Percentiles rank a stretch among this genome's conserved stretches.
phyloP scores from a whole-genome alignment of 306 rosid genomes.

The Potentilla sterilis region DNA sequence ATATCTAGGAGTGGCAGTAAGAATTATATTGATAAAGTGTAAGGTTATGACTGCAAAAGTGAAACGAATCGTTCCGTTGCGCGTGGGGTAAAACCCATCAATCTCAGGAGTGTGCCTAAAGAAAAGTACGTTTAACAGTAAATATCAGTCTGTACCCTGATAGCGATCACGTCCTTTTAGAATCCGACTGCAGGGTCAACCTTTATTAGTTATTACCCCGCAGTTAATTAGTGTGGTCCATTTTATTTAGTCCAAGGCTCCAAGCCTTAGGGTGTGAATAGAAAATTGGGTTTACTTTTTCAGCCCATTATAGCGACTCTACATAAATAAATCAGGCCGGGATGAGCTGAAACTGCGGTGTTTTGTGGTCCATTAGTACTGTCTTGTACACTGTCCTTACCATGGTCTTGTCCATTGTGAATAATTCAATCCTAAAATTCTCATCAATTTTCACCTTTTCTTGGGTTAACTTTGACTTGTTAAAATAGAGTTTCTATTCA shows the following conservation, averaged over 20 bases:
- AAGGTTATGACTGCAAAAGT: not conserved
- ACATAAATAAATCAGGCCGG: not conserved
- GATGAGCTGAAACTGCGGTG: not conserved
- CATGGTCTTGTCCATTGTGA: not conserved
- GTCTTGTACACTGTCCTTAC: not conserved
- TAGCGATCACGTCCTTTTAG: not conserved
- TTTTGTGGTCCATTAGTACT: slow-evolving; percentile 1
- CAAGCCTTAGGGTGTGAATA: not conserved
- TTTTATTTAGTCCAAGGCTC: not conserved
- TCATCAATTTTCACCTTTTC: not conserved
- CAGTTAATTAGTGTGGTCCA: not conserved
- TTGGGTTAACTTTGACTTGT: not conserved
- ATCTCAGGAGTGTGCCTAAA: not conserved
- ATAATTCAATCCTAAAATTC: not conserved
- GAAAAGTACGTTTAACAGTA: not conserved
- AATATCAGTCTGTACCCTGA: not conserved
- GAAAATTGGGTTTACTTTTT: not conserved
- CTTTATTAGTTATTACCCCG: not conserved
- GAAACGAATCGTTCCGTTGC: not conserved
- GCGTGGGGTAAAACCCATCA: slow-evolving; percentile 15
- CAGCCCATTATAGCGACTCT: not conserved
- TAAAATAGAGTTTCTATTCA: too few relatives aligned
- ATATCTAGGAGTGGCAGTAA: too few relatives aligned
- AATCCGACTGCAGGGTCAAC: not conserved
- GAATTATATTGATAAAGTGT: not conserved